A percentile compares a stretch with the other conserved stretches of the same genome.
Conservation (phyloP, 495 filamentous ascomycete genomes). For the Parmelia sp. region DNA sequence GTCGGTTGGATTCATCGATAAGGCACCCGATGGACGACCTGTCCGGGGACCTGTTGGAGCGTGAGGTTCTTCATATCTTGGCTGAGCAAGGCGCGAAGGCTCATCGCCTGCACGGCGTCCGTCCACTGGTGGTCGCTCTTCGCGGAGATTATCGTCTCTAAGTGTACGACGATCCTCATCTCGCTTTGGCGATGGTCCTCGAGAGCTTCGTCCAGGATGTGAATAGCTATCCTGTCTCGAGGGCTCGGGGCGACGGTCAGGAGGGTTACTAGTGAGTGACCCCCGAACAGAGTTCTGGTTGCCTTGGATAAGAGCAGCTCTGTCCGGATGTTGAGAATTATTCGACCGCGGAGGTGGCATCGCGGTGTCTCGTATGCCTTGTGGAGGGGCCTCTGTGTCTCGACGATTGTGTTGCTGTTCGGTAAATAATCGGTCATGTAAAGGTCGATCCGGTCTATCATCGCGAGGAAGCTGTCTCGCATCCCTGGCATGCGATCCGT, state of each 20-base stretch:
- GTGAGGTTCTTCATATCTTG: slow-evolving; percentile 21
- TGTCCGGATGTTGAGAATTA: slow-evolving; percentile 24
- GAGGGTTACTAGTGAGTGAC: slow-evolving; percentile 4
- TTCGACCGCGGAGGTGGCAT: slow-evolving; percentile 24
- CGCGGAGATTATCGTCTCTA: slow-evolving; percentile 18
- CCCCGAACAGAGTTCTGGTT: slow-evolving; percentile 19
- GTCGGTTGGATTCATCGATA: slow-evolving; percentile 17
- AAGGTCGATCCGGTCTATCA: slow-evolving; percentile 18
- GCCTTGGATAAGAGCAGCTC: slow-evolving; percentile 28
- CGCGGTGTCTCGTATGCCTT: slow-evolving; percentile 17
- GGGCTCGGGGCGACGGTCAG: slow-evolving; percentile 22
- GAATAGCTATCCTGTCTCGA: slow-evolving; percentile 18
- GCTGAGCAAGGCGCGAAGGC: slow-evolving; percentile 2
- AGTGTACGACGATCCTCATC: slow-evolving; percentile 22
- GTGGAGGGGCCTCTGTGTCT: slow-evolving; percentile 9
- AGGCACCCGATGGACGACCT: slow-evolving; percentile 16
- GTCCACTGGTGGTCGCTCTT: slow-evolving; percentile 21
- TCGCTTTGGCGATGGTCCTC: slow-evolving; percentile 23
- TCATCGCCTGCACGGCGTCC: slow-evolving; percentile 20
- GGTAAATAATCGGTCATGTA: slow-evolving; percentile 9
- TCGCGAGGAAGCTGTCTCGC: slow-evolving; percentile 17
- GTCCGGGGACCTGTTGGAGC: slow-evolving; percentile 27
- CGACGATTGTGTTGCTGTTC: slow-evolving; percentile 16
- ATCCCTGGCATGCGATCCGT: slow-evolving; percentile 16
- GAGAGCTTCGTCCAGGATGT: slow-evolving; percentile 19